Evolutionary conservation across 306 rosid species (phyloP), one percentile per base, ranked within the genome.

Genomic region (Medicago truncatula): DNA sequence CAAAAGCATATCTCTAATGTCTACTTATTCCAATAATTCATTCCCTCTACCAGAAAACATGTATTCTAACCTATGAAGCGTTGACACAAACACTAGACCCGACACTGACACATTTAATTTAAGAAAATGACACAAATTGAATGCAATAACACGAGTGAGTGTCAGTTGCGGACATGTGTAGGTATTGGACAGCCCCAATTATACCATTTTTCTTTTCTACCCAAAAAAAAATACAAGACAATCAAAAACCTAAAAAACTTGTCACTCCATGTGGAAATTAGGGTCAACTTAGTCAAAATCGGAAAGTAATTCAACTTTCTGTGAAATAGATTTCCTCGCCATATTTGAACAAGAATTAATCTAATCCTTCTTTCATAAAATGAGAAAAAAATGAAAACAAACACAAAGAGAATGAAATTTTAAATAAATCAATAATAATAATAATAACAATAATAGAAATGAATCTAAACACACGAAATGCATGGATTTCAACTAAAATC

Each of bases 381-480:
- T n/a, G n/a, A 7, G 4, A 3, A 21, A 47, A 20, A 15, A 40
- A 14, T 13, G 17, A 10, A 47, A 73, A 5, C 5, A 52, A 52
- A 50, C 76, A 57, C 46, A 47, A 40, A 20, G 65, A 70, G 49
- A 44, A 52, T 0, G 14, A 70, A 72, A 4, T 6, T 40, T 62
- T n/a, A 14, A 44, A 69, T 13, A 10, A 20, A n/a, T n/a, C n/a
- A n/a, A n/a, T n/a, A n/a, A n/a, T n/a, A n/a, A n/a, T n/a, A n/a
- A n/a, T n/a, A n/a, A 17, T 3, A 67, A 43, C 20, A 69, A 54
- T 2, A 52, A 76, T 40, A 47, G 50, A 73, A 82, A 34, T 59
- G 74, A 75, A 83, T 69, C 78, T 71, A 79, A 58, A 23, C 66
- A 62, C 10, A 57, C 71, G 14, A 75, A 43, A 64, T 25, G 77